These are phyloP conservation scores for Mycena sp. DNA, from an alignment of 1,284 basidiomycete species.

Conservation along the genomic window DNA sequence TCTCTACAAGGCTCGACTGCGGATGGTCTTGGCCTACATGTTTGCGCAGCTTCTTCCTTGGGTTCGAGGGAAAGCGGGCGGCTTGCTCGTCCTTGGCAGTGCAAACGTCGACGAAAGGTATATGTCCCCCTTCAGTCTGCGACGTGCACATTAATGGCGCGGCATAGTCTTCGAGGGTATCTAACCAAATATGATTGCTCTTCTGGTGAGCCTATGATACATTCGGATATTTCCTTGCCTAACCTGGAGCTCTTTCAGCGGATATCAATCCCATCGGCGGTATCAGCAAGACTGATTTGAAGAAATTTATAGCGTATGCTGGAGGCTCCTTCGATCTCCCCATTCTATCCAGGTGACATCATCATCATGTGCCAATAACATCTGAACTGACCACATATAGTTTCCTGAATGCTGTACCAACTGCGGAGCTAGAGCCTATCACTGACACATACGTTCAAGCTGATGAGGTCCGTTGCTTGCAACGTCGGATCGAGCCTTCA, in stretches of 20 bases:
- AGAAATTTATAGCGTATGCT: conserved; percentile 93
- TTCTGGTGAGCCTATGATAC: conserved; percentile 60
- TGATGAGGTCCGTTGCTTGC: conserved; percentile 78
- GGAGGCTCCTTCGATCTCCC: conserved; percentile 84
- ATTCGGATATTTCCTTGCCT: background rate
- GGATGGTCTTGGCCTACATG: conserved; percentile 97
- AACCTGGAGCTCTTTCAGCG: conserved; percentile 57
- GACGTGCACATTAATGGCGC: background rate
- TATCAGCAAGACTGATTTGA: conserved; percentile 97
- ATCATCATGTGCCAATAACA: background rate
- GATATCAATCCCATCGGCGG: conserved; percentile 99
- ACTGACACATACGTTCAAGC: conserved; percentile 94
- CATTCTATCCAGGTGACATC: conserved; percentile 73
- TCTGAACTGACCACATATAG: conserved; percentile 49
- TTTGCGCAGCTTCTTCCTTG: conserved; percentile 97
- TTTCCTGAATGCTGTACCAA: conserved; percentile 92
- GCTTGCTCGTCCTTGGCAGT: conserved; percentile 93
- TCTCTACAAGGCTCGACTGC: conserved; percentile 75
- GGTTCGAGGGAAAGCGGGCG: conserved; percentile 87
- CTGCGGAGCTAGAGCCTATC: conserved; percentile 97
- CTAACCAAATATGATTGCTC: conserved; percentile 98
- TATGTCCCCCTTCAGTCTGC: conserved; percentile 17
- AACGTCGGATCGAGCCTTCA: background rate
- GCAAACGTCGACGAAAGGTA: conserved; percentile 98
- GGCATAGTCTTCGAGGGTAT: conserved; percentile 87